A percentile compares a stretch with the other conserved stretches of the same genome.
Evolutionary conservation across 306 rosid genomes (phyloP).

Genomic region (Senna tora): DNA sequence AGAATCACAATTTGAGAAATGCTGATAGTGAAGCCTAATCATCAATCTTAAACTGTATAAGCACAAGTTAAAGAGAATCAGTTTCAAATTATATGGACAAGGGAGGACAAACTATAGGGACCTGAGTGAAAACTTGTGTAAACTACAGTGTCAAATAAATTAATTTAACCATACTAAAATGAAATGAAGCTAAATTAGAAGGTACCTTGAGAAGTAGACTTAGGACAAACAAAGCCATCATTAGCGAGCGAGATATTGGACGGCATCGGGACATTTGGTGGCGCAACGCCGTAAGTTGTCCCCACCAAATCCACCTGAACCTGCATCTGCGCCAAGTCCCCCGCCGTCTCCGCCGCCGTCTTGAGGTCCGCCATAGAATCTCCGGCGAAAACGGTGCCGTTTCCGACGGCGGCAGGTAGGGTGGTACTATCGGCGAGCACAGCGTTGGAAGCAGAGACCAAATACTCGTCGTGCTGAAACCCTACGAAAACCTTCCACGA

Average conservation of each 20-base stretch:
- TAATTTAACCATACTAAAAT: no score
- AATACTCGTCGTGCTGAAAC: slow-evolving; percentile 65
- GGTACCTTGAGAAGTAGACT: slow-evolving; percentile 57
- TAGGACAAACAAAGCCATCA: slow-evolving; percentile 70
- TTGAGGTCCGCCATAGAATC: slow-evolving; percentile 81
- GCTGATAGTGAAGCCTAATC: no score
- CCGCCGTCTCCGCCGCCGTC: slow-evolving; percentile 91
- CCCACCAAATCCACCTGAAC: slow-evolving; percentile 70
- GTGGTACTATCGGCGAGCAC: slow-evolving; percentile 62
- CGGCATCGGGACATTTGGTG: slow-evolving; percentile 77
- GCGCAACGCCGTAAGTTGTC: slow-evolving; percentile 76
- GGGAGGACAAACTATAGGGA: no score
- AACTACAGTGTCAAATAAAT: no score
- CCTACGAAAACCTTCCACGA: slow-evolving; percentile 86
- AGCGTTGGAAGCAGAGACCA: slow-evolving; percentile 77
- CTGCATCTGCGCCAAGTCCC: slow-evolving; percentile 85
- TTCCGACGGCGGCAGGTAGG: slow-evolving; percentile 67
- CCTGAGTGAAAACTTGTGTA: no score
- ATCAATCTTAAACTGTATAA: no score
- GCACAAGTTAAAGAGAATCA: no score
- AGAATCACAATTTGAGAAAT: no score
- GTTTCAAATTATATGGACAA: no score
- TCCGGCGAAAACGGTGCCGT: slow-evolving; percentile 83
- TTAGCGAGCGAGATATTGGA: slow-evolving; percentile 64
- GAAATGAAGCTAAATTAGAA: not conserved